These are phyloP conservation scores for Apostasia shenzhenica DNA, from an alignment of 106 monocot species.

Conservation along the genomic window DNA sequence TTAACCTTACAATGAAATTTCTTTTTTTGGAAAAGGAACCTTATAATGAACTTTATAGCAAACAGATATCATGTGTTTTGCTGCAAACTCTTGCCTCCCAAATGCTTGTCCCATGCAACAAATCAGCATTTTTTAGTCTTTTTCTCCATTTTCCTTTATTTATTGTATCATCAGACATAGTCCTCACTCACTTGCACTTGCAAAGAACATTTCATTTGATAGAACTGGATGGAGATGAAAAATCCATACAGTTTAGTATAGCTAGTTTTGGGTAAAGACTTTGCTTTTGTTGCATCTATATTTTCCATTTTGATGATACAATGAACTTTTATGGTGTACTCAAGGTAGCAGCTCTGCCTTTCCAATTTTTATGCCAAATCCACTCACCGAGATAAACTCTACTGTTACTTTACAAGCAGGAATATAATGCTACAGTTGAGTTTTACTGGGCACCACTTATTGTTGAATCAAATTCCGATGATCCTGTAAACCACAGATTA, in stretches of 20 bases:
- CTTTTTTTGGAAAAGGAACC: background rate
- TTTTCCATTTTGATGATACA: background rate
- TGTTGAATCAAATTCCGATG: constrained; percentile 84
- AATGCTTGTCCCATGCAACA: too few species aligned
- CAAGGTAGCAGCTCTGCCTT: background rate
- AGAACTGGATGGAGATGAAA: too few species aligned
- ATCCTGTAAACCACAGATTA: constrained; percentile 74
- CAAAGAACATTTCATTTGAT: too few species aligned
- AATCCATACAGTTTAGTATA: too few species aligned
- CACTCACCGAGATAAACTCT: background rate
- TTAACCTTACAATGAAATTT: too few species aligned
- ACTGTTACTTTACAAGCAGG: constrained; percentile 21
- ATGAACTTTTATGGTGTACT: background rate
- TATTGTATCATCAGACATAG: too few species aligned
- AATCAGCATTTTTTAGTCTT: too few species aligned
- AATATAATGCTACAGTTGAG: constrained; percentile 75
- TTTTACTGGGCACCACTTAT: constrained; percentile 85
- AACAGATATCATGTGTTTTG: background rate
- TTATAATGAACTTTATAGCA: background rate
- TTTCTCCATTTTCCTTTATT: background rate
- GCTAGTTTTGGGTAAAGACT: too few species aligned
- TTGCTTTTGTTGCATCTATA: background rate
- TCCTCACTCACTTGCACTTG: too few species aligned
- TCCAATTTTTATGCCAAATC: background rate
- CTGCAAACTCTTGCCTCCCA: background rate